Base-by-base conservation (phyloP, 129 eudicot genomes). In the Smallanthus sonchifolius region DNA sequence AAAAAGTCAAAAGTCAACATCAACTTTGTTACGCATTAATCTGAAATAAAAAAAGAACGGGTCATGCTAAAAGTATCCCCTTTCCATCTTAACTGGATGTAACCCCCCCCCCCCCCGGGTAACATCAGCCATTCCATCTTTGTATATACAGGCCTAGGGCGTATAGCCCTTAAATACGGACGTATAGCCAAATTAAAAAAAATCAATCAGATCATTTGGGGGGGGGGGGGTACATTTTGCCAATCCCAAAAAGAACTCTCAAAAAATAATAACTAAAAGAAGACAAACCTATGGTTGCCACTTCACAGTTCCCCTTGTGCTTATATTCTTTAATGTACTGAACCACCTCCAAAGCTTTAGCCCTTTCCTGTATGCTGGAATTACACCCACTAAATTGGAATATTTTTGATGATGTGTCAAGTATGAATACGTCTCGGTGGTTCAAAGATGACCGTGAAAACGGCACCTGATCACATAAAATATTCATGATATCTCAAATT, bases 331-430 rank as follows among this genome's bases (percentile, higher is more conserved):
- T 89, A 6, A 89, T 72, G 79, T 82, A 86, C 73, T 89, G 83
- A 82, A 89, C 89, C 67, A 89, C 96, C 75, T 89, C 96, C 77
- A 89, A 81, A 35, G 96, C 92, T 82, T 89, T 89, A 67, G 96
- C 96, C 72, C 92, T 82, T 82, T 89, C 96, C 60, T 84, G 96
- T 82, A 84, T 84, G 68, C 84, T 86, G 14, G 96, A 86, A 71
- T 89, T 86, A 66, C 87, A 80, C 15, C 96, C 96, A 56, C 88
- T 86, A 55, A 89, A 89, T 42, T 77, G 92, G 64, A 81, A 89
- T 2, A 89, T 80, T 76, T 84, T 89, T 14, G 87, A 77, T 71
- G 79, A 79, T 5, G 96, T 89, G 74, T 89, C 96, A 36, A 89
- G 96, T 48, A 89, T 84, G 78, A 89, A 89, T 39, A 89, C 90